Base-by-base conservation (phyloP, 495 filamentous ascomycete genomes). In the Cercophora samala region DNA sequence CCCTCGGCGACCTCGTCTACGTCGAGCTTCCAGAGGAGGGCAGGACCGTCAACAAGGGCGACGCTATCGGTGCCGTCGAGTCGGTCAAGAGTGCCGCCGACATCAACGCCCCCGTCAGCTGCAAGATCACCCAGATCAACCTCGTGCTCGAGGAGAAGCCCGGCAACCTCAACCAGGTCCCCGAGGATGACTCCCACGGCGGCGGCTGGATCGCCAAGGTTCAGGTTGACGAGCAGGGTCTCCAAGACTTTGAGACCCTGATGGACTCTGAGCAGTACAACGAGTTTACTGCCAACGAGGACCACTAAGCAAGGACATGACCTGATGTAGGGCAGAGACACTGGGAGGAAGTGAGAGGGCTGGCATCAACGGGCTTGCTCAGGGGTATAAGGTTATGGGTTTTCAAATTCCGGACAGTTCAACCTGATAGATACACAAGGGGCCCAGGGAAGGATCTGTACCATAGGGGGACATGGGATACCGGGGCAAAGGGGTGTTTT, bases 31-130 rank as follows among this genome's bases (percentile, higher is more conserved):
- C 93, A 46, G 79, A 84, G 62, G 78, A 78, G 56, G 88, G 85
- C 65, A 80, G 86, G 66, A 83, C 86, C 69, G 83, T 96, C 51
- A 69, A 72, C 29, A 85, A 85, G 32, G 92, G 92, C 69, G 92
- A 96, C 74, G 79, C 90, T 65, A 89, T 97, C 69, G 95, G 95
- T 64, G 93, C 95, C 58, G 93, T 99, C 68, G 95, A 99, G 84
- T 96, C 92, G 11, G 95, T 99, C 76, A 99, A 99, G 85, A 93
- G 91, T 55, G 95, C 96, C 19, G 94, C 92, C 67, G 95, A 99
- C 77, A 96, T 99, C 80, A 89, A 96, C 76, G 88, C 93, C 4
- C 96, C 95, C 25, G 85, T 97, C 61, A 80, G 85, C 42, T 92
- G 94, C 68, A 90, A 79, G 69, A 85, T 99, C 61, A 84, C 87